These are phyloP conservation scores for Acanthamoeba castellanii DNA, from an alignment of 208 protist genomes.

Conservation along the genomic window DNA sequence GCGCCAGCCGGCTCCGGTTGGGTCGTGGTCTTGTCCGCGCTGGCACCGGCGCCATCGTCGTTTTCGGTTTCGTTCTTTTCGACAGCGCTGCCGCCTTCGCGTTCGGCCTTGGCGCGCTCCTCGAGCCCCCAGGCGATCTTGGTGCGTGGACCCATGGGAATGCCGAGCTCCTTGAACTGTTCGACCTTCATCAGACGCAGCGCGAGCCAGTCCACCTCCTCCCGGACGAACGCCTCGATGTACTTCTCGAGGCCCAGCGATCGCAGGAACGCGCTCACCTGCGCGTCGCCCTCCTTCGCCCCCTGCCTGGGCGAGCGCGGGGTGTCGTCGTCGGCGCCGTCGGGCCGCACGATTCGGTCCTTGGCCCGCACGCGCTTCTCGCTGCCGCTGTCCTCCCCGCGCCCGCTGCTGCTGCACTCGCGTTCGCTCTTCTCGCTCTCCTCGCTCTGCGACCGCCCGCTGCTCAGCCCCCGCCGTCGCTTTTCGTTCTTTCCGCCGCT, in stretches of 20 bases:
- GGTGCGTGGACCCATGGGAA: constrained; percentile 60
- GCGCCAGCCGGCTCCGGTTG: not conserved
- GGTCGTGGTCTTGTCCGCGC: not conserved
- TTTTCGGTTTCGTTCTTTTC: too few relatives aligned
- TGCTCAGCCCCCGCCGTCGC: not conserved
- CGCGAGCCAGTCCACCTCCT: constrained; percentile 60
- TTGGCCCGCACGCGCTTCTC: constrained; percentile 39
- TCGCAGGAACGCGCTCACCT: not conserved
- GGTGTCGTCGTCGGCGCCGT: not conserved
- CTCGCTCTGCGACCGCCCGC: not conserved
- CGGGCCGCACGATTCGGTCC: constrained; percentile 28
- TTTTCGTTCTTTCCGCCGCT: not conserved
- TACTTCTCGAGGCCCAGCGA: constrained; percentile 42
- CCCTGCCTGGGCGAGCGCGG: not conserved
- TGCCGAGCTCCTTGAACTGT: constrained; percentile 65
- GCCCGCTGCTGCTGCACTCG: not conserved
- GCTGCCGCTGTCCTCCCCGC: constrained; percentile 21
- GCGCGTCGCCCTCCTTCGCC: not conserved
- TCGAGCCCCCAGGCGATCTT: constrained; percentile 57
- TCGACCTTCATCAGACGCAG: constrained; percentile 46
- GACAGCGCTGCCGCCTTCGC: too few relatives aligned
- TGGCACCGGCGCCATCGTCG: not conserved
- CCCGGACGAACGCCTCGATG: constrained; percentile 4
- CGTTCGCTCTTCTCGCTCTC: constrained; percentile 37
- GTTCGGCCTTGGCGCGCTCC: constrained; percentile 10